Percentiles rank a stretch among this genome's conserved stretches.
These are phyloP conservation scores for Vanderwaltozyma polyspora DNA, from an alignment of 805 yeast species.

Conservation along the genomic window DNA sequence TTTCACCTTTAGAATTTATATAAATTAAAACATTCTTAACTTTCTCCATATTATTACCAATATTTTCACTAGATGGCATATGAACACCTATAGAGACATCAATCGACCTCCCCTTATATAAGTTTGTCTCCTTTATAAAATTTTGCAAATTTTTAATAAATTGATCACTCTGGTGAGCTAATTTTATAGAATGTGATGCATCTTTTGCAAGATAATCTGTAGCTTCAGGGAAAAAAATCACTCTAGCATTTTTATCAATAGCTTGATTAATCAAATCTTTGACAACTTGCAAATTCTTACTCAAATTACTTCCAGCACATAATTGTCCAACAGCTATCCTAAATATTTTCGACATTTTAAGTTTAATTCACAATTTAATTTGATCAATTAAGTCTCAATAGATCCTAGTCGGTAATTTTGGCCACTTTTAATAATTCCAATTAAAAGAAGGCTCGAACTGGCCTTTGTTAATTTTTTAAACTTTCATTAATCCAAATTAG, in stretches of 20 bases:
- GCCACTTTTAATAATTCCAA: too few relatives aligned
- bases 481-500: too few relatives aligned
- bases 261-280: conserved; percentile 55
- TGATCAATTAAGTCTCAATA: too few relatives aligned
- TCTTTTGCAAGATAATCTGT: conserved; percentile 73
- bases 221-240: conserved; percentile 87
- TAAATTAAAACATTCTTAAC: conserved; percentile 67
- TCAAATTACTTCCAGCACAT: conserved; percentile 56
- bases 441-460: too few relatives aligned
- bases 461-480: too few relatives aligned
- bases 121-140: conserved; percentile 33
- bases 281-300: conserved; percentile 49
- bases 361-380: too few relatives aligned
- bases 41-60: conserved; percentile 25
- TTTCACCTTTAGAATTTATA: conserved; percentile 52
- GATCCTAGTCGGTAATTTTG: too few relatives aligned
- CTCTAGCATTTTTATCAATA: conserved; percentile 44
- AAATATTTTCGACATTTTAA: background rate
- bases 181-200: conserved; percentile 48
- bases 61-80: conserved; percentile 45
- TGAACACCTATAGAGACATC: conserved; percentile 83
- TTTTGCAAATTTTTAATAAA: conserved; percentile 35
- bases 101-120: conserved; percentile 31
- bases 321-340: conserved; percentile 77
- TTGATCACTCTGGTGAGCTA: conserved; percentile 42